phyloP scores from a whole-genome alignment of 176 grass and related monocot species.

The Typha latifolia region DNA sequence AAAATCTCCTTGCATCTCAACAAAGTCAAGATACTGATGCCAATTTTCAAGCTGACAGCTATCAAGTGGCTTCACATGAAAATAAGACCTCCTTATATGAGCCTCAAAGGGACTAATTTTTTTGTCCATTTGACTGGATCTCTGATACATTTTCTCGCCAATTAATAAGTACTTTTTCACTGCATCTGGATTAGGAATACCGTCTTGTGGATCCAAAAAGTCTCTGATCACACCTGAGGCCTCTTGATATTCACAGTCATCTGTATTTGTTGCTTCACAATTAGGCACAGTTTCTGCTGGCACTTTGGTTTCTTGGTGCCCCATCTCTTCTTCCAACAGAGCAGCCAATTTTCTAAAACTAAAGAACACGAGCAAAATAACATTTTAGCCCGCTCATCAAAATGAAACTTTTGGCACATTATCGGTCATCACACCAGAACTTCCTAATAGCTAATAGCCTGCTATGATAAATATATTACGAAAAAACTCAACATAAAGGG shows the following conservation, averaged over 20 bases:
- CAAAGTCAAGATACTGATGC: conserved; percentile 86
- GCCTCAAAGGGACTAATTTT: conserved; percentile 68
- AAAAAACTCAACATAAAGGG: not conserved
- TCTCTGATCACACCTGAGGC: conserved; percentile 33
- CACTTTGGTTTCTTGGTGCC: conserved; percentile 23
- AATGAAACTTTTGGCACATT: not conserved
- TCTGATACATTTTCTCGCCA: conserved; percentile 57
- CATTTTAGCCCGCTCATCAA: not conserved
- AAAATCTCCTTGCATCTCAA: conserved; percentile 87
- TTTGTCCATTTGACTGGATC: conserved; percentile 56
- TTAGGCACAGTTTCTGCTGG: conserved; percentile 20
- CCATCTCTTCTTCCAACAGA: conserved; percentile 57
- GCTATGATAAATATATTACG: no score
- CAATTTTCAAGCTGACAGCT: conserved; percentile 76
- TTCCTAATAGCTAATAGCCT: no score
- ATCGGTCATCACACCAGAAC: not conserved
- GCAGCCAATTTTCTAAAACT: conserved; percentile 75
- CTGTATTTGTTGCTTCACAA: conserved; percentile 34
- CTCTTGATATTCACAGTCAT: conserved; percentile 36
- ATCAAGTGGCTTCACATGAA: conserved; percentile 83
- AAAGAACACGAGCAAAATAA: conserved; percentile 8
- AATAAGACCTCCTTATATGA: conserved; percentile 61
- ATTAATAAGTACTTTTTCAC: conserved; percentile 56
- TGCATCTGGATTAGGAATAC: conserved; percentile 27
- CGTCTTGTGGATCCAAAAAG: conserved; percentile 37